These are phyloP conservation scores for Phellopilus nigrolimitatus DNA, from an alignment of 1,284 basidiomycete species.

Conservation along the genomic window DNA sequence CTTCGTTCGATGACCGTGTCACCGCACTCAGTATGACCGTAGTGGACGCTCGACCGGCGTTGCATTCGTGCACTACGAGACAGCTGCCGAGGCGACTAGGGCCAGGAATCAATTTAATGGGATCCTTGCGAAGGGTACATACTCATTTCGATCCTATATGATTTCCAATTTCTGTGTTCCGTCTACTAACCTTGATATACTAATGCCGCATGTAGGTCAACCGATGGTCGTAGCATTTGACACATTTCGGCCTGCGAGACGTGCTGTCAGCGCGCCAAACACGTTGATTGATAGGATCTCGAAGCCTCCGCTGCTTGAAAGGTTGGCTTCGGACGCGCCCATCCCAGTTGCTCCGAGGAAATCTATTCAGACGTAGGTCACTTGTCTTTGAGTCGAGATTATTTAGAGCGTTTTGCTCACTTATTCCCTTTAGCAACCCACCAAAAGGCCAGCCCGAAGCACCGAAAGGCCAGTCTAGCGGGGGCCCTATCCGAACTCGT, in stretches of 20 bases:
- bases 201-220: conserved; percentile 51
- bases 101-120: conserved; percentile 89
- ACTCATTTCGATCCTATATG: conserved; percentile 11
- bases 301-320: conserved; percentile 56
- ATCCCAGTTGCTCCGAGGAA: conserved; percentile 26
- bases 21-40: conserved; percentile 80
- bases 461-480: conserved; percentile 22
- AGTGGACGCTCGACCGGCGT: conserved; percentile 89
- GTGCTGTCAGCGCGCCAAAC: conserved; percentile 42
- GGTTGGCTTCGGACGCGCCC: conserved; percentile 46
- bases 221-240: conserved; percentile 75
- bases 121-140: conserved; percentile 82
- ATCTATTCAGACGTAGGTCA: conserved; percentile 15
- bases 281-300: conserved; percentile 62
- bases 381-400: conserved; percentile 24
- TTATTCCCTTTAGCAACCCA: neutral
- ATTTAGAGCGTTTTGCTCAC: neutral
- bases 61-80: conserved; percentile 82
- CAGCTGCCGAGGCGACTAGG: conserved; percentile 69
- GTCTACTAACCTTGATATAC: conserved; percentile 4
- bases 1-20: conserved; percentile 29
- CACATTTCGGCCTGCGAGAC: conserved; percentile 35
- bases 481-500: conserved; percentile 37
- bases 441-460: too few species aligned
- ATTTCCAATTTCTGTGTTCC: conserved; percentile 6